Percentiles rank a stretch among this genome's conserved stretches.
These are phyloP conservation scores for Diplodia seriata DNA, from an alignment of 2,329 filamentous ascomycete genomes.

Conservation along the genomic window DNA sequence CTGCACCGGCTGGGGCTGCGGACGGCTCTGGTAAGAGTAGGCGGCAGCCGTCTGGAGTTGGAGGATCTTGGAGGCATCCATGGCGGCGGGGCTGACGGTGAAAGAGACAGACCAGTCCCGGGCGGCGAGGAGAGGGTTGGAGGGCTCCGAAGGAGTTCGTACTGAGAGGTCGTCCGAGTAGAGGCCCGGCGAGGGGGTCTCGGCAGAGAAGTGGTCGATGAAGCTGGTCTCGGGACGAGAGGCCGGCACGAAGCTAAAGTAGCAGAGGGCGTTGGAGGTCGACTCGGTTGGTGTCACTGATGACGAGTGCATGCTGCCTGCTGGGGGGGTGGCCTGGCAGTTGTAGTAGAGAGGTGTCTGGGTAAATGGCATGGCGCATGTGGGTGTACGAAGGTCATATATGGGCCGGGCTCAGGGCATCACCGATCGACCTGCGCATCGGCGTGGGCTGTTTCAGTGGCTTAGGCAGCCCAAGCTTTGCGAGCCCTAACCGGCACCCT, in stretches of 20 bases:
- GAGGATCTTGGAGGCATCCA: constrained; percentile 47
- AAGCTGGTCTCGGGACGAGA: constrained; percentile 31
- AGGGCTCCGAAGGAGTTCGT: constrained; percentile 41
- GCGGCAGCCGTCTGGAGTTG: constrained; percentile 50
- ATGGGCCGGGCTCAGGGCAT: constrained; percentile 15
- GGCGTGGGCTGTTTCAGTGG: constrained; percentile 15
- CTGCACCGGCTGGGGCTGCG: constrained; percentile 37
- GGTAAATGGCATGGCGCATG: constrained; percentile 1
- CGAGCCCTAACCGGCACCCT: constrained; percentile 8
- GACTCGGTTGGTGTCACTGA: constrained; percentile 24
- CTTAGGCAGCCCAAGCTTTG: constrained; percentile 7
- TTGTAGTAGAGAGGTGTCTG: background rate
- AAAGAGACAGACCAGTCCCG: constrained; percentile 34
- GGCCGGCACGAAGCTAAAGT: constrained; percentile 43
- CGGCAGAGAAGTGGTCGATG: constrained; percentile 41
- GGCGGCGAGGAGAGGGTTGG: constrained; percentile 47
- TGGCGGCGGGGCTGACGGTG: constrained; percentile 29
- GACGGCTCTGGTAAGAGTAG: constrained; percentile 38
- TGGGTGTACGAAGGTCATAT: constrained; percentile 12
- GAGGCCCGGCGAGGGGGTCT: constrained; percentile 40
- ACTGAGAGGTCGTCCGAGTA: constrained; percentile 38
- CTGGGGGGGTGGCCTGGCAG: background rate
- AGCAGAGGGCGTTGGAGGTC: constrained; percentile 38
- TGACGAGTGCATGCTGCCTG: constrained; percentile 30
- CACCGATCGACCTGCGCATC: constrained; percentile 8